Evolutionary conservation across 305 asterid genomes (phyloP), one percentile per base, ranked within the genome.

Genomic region (Fraxinus nigra): DNA sequence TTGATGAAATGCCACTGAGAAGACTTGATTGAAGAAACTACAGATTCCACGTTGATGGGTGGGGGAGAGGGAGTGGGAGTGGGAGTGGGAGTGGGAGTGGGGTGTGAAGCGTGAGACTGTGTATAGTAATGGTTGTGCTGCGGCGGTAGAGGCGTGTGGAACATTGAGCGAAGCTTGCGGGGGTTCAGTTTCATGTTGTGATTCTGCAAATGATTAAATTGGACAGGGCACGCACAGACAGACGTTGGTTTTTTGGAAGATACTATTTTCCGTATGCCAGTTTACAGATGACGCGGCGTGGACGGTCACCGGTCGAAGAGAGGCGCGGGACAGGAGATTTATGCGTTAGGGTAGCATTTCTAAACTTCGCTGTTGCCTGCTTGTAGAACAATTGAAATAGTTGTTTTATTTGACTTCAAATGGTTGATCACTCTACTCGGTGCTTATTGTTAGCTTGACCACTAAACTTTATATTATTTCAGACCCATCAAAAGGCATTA

Each of bases 1-100:
- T 90, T 86, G 93, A 92, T 86, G 73, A 86, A 92, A 69, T 88
- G 90, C 94, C 93, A 90, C 85, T 90, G 83, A 86, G 94, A 90
- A 80, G 87, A 79, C 72, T 70, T 75, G 46, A 85, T 75, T 33
- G 82, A 77, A 6, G 78, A 81, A 61, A 3, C 73, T 0, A 90
- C 82, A 5, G 7, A 4, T 0, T 80, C 78, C 0, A 16, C 26
- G 35, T 33, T 33, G 4, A 70, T 7, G 16, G 90, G 13, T 2
- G 65, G 26, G 34, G 80, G 61, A n/a, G n/a, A 5, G 37, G 37
- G 30, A 9, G 20, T 24, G 35, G 35, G 14, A 14, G 61, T 83
- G 3, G 80, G 75, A 4, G 65, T 59, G 35, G 35, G 28, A 9
- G 35, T 40, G 35, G 35, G 9, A 20, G 72, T 84, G 2, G 82